phyloP scores from a whole-genome alignment of 192 early-diverging fungal species.

The Coemansia sp. region DNA sequence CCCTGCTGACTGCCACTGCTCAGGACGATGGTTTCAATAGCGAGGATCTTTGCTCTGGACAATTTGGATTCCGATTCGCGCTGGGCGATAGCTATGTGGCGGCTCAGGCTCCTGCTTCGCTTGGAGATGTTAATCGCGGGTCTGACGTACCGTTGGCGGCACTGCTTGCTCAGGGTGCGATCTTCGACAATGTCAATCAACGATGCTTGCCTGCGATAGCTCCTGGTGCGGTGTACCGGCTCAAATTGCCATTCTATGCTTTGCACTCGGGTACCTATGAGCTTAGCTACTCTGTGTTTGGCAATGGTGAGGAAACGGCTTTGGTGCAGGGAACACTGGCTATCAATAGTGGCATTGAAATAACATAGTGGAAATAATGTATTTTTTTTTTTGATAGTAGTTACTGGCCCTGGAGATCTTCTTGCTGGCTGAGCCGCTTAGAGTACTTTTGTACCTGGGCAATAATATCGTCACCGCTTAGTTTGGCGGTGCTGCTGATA shows the following conservation, averaged over 20 bases:
- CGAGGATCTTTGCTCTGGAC: not conserved
- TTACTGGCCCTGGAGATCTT: conserved; percentile 53
- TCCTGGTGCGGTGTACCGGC: conserved; percentile 1
- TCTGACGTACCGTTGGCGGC: not conserved
- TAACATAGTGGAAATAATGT: not conserved
- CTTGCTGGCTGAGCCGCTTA: conserved; percentile 50
- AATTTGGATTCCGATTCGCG: conserved; percentile 4
- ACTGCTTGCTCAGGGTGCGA: conserved; percentile 12
- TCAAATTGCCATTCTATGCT: conserved; percentile 30
- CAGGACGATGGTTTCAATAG: not conserved
- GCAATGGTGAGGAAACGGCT: not conserved
- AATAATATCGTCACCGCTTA: conserved; percentile 47
- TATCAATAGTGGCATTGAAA: conserved; percentile 23
- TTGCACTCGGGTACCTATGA: conserved; percentile 29
- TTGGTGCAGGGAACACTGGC: conserved; percentile 24
- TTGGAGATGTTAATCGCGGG: not conserved
- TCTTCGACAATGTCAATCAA: conserved; percentile 37
- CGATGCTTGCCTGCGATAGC: conserved; percentile 28
- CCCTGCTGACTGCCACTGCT: not conserved
- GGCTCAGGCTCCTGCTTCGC: not conserved
- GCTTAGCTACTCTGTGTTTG: conserved; percentile 26
- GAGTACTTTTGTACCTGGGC: conserved; percentile 45
- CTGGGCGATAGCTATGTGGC: not conserved
- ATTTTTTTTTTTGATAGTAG: not conserved
- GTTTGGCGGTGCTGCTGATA: conserved; percentile 32